These are phyloP conservation scores for Neopestalotiopsis clavispora DNA, from an alignment of 2,329 filamentous ascomycete species.

Conservation along the genomic window DNA sequence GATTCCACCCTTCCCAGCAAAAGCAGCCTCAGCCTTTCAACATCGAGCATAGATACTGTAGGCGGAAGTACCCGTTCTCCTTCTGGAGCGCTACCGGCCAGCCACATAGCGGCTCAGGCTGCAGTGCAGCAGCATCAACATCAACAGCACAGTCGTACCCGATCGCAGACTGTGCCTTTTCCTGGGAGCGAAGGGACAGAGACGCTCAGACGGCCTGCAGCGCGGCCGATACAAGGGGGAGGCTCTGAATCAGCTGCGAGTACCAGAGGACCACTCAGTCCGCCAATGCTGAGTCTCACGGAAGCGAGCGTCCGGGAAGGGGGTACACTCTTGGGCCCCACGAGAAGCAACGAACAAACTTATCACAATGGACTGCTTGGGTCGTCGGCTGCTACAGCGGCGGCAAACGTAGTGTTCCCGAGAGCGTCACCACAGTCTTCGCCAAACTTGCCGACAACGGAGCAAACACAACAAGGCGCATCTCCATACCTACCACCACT, in stretches of 20 bases:
- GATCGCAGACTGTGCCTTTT: constrained; percentile 75
- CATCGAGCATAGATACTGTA: constrained; percentile 45
- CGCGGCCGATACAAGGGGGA: constrained; percentile 26
- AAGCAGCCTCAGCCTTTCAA: constrained; percentile 58
- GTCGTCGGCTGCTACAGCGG: constrained; percentile 70
- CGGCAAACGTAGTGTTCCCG: constrained; percentile 76
- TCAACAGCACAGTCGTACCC: constrained; percentile 59
- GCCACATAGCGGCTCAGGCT: constrained; percentile 80
- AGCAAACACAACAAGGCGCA: constrained; percentile 31
- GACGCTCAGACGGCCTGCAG: constrained; percentile 41
- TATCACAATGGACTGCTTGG: constrained; percentile 68
- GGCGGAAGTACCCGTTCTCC: constrained; percentile 18
- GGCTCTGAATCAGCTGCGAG: constrained; percentile 29
- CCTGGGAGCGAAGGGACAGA: constrained; percentile 51
- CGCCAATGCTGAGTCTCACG: constrained; percentile 67
- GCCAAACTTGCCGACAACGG: constrained; percentile 45
- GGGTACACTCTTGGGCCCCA: constrained; percentile 49
- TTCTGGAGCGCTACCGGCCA: constrained; percentile 60
- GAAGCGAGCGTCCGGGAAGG: constrained; percentile 66
- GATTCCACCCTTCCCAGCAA: constrained; percentile 74
- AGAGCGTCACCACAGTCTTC: constrained; percentile 60
- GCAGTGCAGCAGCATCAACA: constrained; percentile 63
- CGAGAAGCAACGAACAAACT: constrained; percentile 33
- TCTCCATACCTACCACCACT: constrained; percentile 43
- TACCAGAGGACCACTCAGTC: constrained; percentile 58